Evolutionary conservation across 2,329 filamentous ascomycete species (phyloP), one percentile per base, ranked within the genome.

Genomic region (Purpureocillium lavendulum): DNA sequence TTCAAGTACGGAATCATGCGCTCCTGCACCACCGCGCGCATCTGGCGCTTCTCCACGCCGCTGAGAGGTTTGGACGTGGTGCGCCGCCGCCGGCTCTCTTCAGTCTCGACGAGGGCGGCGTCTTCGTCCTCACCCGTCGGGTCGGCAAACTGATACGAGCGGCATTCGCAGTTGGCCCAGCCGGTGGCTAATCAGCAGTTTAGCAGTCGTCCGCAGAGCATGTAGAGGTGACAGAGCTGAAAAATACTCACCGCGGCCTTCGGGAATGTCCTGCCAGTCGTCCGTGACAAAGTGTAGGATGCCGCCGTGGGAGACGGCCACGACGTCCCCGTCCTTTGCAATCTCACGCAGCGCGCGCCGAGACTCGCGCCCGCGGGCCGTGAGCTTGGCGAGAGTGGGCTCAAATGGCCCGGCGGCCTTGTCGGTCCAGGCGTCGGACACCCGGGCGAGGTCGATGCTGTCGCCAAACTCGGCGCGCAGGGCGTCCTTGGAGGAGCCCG

Each of bases 231-330:
- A 2, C 12, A 18, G 28, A 13, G 29, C 4, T 30, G 29, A 10
- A 3, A 40, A 40, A 38, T 24, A 55, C 67, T 40, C 58, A 71
- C 69, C 64, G 42, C 44, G 46, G 1, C 52, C 50, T 4, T 67
- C 51, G 51, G 62, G 56, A 17, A 74, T 71, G 32, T 79, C 83
- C 39, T 77, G 69, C 77, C 81, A 94, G 53, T 94, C 87, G 49
- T 88, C 77, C 0, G 86, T 92, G 46, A 95, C 65, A 52, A 87
- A 94, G 58, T 95, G 88, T 51, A 94, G 57, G 50, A 89, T 84
- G 1, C 84, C 85, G 2, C 88, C 88, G 52, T 94, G 88, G 3
- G 86, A 83, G 7, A 94, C 86, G 2, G 88, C 70, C 0, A 82
- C 77, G 21, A 94, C 75, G 49, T 90, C 75, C 4, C 65, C 67